Conservation (phyloP, 169 alveolate genomes). For the Plasmodium chabaudi region DNA sequence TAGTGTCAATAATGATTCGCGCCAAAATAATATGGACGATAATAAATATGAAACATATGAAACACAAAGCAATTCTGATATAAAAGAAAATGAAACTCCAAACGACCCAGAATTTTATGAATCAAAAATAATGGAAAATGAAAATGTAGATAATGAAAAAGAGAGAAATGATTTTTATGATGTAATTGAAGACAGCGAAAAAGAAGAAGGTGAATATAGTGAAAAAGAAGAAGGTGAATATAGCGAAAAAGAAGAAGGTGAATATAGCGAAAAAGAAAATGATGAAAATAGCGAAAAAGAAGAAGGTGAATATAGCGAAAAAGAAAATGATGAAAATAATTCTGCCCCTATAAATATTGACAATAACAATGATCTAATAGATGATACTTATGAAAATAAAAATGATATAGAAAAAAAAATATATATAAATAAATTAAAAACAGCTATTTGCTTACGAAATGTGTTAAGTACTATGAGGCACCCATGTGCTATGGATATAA, state of each 20-base stretch:
- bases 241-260: neutral
- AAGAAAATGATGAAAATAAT: neutral
- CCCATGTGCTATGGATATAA: conserved; percentile 85
- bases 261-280: neutral
- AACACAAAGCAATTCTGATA: too few relatives aligned
- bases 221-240: neutral
- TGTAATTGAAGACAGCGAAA: too few relatives aligned
- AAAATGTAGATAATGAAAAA: too few relatives aligned
- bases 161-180: too few relatives aligned
- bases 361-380: neutral
- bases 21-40: too few relatives aligned
- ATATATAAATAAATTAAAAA: conserved; percentile 14
- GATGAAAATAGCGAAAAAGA: neutral
- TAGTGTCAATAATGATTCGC: too few relatives aligned
- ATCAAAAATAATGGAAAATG: too few relatives aligned
- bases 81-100: too few relatives aligned
- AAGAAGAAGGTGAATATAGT: neutral
- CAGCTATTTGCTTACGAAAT: conserved; percentile 79
- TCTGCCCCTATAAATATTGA: neutral
- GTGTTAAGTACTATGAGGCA: conserved; percentile 79
- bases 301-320: neutral
- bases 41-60: too few relatives aligned
- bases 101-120: too few relatives aligned
- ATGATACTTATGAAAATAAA: neutral
- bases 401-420: neutral